Evolutionary conservation across 306 rosid species (phyloP).

Genomic region (Potentilla sterilis): DNA sequence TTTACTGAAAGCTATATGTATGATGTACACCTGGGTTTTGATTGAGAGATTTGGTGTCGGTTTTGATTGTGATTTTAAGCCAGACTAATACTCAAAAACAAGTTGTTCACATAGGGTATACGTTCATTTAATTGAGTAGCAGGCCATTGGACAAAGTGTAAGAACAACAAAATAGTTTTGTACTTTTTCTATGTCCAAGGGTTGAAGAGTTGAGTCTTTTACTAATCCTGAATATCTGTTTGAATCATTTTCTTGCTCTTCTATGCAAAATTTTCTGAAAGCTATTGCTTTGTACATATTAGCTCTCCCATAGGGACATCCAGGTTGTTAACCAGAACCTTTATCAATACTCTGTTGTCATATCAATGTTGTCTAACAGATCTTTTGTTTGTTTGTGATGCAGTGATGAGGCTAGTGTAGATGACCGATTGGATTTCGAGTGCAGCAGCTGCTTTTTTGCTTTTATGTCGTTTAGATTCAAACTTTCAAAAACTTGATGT

Average conservation of each 20-base stretch:
- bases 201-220: not conserved
- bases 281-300: not conserved
- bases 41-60: not conserved
- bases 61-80: too few relatives aligned
- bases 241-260: not conserved
- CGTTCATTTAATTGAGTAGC: too few relatives aligned
- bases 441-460: constrained; percentile 9
- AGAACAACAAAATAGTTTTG: not conserved
- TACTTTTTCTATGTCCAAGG: not conserved
- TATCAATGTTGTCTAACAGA: not conserved
- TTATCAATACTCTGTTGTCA: not conserved
- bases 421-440: not conserved
- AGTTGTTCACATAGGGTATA: too few relatives aligned
- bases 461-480: not conserved
- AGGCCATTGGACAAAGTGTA: not conserved
- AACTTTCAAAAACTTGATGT: constrained; percentile 9
- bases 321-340: not conserved
- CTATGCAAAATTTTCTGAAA: not conserved
- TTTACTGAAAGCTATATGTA: not conserved
- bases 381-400: not conserved
- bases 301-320: not conserved
- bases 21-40: not conserved
- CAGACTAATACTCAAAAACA: too few relatives aligned
- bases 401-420: constrained; percentile 12
- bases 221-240: not conserved